Percentiles rank a stretch among this genome's conserved stretches.
Conservation (phyloP, 2,329 filamentous ascomycete genomes). For the Alternaria longipes region DNA sequence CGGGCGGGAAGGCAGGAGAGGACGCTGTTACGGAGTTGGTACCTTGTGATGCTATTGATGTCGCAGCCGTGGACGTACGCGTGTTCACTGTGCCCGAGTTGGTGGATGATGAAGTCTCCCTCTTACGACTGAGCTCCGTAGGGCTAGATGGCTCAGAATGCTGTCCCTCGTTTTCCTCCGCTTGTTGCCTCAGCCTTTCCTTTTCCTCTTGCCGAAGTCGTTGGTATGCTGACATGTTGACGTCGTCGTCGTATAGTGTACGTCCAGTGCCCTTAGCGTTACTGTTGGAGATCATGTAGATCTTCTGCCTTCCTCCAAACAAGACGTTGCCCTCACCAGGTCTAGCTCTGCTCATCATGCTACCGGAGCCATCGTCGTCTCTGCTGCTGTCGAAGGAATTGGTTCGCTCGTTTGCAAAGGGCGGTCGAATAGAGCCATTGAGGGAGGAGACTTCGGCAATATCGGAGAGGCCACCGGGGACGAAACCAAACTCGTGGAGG, state of each 20-base stretch:
- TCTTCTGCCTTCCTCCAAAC: slow-evolving; percentile 94
- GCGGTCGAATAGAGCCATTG: slow-evolving; percentile 60
- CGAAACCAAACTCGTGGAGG: slow-evolving; percentile 75
- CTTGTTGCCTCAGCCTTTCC: slow-evolving; percentile 52
- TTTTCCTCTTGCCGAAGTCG: slow-evolving; percentile 68
- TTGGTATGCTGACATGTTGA: slow-evolving; percentile 84
- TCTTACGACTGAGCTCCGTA: slow-evolving; percentile 73
- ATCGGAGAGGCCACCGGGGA: slow-evolving; percentile 71
- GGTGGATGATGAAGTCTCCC: slow-evolving; percentile 86
- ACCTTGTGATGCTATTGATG: slow-evolving; percentile 81
- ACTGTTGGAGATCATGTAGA: slow-evolving; percentile 78
- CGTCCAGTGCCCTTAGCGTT: slow-evolving; percentile 61
- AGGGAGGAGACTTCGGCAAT: slow-evolving; percentile 93
- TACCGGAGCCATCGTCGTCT: slow-evolving; percentile 74
- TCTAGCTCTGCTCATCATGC: slow-evolving; percentile 84
- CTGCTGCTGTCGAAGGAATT: slow-evolving; percentile 70
- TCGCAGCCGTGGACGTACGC: slow-evolving; percentile 85
- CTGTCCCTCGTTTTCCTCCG: slow-evolving; percentile 49
- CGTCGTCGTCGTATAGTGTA: slow-evolving; percentile 85
- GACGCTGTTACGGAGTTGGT: slow-evolving; percentile 48
- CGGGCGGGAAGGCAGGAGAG: slow-evolving; percentile 38
- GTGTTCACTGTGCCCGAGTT: slow-evolving; percentile 72
- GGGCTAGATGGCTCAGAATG: slow-evolving; percentile 59
- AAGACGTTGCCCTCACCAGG: slow-evolving; percentile 90
- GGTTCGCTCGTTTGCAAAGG: slow-evolving; percentile 67